phyloP scores from a whole-genome alignment of 2,329 filamentous ascomycete species.

The Epichloe elymi region DNA sequence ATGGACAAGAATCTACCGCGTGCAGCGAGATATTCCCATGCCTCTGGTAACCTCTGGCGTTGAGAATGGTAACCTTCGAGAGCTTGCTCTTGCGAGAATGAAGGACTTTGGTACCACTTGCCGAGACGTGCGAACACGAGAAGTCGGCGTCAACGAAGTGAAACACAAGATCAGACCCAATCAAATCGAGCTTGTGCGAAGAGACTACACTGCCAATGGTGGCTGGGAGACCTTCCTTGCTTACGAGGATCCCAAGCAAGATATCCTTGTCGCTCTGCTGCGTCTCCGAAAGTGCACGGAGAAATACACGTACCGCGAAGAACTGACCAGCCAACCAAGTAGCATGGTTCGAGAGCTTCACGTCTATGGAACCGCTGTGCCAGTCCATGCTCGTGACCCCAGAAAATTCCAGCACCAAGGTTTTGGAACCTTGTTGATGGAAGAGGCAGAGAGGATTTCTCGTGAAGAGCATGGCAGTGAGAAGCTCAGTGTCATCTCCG shows the following conservation, averaged over 20 bases:
- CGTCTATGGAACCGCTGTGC: slow-evolving; percentile 95
- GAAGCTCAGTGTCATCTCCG: slow-evolving; percentile 97
- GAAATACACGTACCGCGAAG: slow-evolving; percentile 83
- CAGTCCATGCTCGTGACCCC: slow-evolving; percentile 86
- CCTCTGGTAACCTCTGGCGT: slow-evolving; percentile 96
- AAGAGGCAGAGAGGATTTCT: slow-evolving; percentile 92
- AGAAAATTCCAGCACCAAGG: slow-evolving; percentile 98
- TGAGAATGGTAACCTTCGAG: slow-evolving; percentile 91
- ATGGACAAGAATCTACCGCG: slow-evolving; percentile 97
- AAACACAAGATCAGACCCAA: slow-evolving; percentile 97
- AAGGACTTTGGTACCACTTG: slow-evolving; percentile 97
- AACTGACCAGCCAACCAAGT: slow-evolving; percentile 74
- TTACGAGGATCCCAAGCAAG: slow-evolving; percentile 96
- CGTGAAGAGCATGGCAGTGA: slow-evolving; percentile 83
- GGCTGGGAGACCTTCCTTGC: slow-evolving; percentile 98
- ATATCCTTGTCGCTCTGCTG: slow-evolving; percentile 86
- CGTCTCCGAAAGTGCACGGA: slow-evolving; percentile 80
- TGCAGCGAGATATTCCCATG: slow-evolving; percentile 99
- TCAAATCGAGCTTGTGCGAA: slow-evolving; percentile 85
- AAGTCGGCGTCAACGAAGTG: slow-evolving; percentile 97
- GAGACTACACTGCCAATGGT: slow-evolving; percentile 89
- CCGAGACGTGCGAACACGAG: slow-evolving; percentile 87
- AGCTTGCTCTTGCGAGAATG: slow-evolving; percentile 91
- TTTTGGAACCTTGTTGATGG: slow-evolving; percentile 92
- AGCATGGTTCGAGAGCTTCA: slow-evolving; percentile 90